These are phyloP conservation scores for Aspergillus vadensis DNA, from an alignment of 2,329 filamentous ascomycete genomes.

Conservation along the genomic window DNA sequence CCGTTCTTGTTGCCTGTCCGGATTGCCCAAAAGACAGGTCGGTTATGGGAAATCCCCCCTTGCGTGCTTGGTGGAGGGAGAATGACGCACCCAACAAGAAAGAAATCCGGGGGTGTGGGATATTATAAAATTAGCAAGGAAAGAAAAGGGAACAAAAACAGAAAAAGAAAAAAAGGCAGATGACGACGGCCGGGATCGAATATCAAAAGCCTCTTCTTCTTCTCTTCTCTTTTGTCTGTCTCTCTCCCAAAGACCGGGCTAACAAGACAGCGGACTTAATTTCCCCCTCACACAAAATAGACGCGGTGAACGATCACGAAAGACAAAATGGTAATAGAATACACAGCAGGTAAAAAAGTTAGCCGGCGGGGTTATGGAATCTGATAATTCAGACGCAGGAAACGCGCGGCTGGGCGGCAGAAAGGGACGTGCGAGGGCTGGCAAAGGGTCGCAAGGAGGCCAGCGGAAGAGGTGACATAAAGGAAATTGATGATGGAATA, in stretches of 20 bases:
- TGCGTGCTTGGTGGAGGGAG: constrained; percentile 7
- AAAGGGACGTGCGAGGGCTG: constrained; percentile 43
- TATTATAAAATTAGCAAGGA: constrained; percentile 2
- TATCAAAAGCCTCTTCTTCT: background rate
- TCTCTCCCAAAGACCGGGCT: background rate
- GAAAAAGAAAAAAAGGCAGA: too few species aligned
- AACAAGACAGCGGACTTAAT: constrained; percentile 5
- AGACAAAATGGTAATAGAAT: constrained; percentile 14
- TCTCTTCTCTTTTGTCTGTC: too few species aligned
- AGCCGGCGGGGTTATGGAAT: constrained; percentile 19
- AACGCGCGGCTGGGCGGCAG: constrained; percentile 44
- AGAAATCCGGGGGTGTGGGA: background rate
- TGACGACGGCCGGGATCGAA: background rate
- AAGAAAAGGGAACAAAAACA: background rate
- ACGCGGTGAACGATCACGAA: background rate
- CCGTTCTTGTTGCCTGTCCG: too few species aligned
- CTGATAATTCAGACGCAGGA: constrained; percentile 30
- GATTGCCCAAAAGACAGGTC: constrained; percentile 1
- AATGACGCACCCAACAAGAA: background rate
- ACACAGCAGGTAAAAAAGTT: constrained; percentile 11
- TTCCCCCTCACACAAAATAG: background rate
- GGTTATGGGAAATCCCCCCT: constrained; percentile 16
- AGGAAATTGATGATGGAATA: constrained; percentile 38
- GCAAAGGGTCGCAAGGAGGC: constrained; percentile 19
- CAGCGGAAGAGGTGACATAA: constrained; percentile 41